phyloP scores from a whole-genome alignment of 2,329 filamentous ascomycete genomes.

The Botrytis fabae region DNA sequence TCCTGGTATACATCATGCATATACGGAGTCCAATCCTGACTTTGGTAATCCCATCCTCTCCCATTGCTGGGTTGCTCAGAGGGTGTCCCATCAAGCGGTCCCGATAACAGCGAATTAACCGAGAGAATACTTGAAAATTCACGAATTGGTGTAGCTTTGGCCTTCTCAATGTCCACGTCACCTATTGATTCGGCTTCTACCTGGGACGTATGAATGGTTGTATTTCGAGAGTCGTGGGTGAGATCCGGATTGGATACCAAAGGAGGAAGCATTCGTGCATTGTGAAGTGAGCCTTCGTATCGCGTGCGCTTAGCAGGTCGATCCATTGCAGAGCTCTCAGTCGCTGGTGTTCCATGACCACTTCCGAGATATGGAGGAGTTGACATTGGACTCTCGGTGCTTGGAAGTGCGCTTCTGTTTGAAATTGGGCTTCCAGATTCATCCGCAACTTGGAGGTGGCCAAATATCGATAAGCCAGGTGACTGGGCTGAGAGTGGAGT shows the following conservation, averaged over 20 bases:
- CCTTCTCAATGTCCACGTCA: neutral
- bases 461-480: constrained; percentile 24
- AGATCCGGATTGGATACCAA: neutral
- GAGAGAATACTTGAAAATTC: constrained; percentile 56
- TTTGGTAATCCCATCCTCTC: constrained; percentile 16
- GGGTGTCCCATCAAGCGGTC: constrained; percentile 43
- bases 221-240: neutral
- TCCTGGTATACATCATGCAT: constrained; percentile 38
- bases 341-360: constrained; percentile 18
- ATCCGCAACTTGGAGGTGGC: constrained; percentile 24
- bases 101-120: constrained; percentile 63
- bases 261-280: constrained; percentile 15
- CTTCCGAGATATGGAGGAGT: constrained; percentile 27
- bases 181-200: neutral
- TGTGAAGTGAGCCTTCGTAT: constrained; percentile 23
- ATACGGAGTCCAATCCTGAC: constrained; percentile 14
- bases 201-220: neutral
- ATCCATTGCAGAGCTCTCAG: constrained; percentile 14
- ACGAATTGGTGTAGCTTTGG: neutral
- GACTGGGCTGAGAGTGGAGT: constrained; percentile 19
- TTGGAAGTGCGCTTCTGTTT: constrained; percentile 25
- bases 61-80: constrained; percentile 16
- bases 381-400: constrained; percentile 27
- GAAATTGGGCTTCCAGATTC: constrained; percentile 32
- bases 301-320: constrained; percentile 33